Evolutionary conservation across 2,329 filamentous ascomycete species (phyloP), one percentile per base, ranked within the genome.

Genomic region (Colletotrichum tabaci): DNA sequence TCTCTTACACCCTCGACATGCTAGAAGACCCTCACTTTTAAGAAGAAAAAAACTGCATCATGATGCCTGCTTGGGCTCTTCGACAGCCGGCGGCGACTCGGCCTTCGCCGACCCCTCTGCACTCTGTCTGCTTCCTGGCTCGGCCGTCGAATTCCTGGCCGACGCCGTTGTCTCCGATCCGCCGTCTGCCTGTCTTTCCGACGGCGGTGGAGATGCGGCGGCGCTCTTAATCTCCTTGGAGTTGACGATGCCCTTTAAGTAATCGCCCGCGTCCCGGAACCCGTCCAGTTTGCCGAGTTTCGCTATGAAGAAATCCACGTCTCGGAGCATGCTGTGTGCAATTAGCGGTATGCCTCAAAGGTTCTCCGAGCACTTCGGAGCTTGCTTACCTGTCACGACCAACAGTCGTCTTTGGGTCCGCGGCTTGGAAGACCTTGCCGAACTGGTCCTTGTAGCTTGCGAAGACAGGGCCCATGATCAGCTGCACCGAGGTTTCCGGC

Each of bases 401-500:
- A 62, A 84, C 83, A 74, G 90, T 87, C 8, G 90, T 94, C 80
- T 88, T 90, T 26, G 94, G 86, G 38, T 86, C 84, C 26, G 92
- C 88, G 50, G 90, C 90, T 53, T 87, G 84, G 75, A 96, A 91
- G 13, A 92, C 92, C 74, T 88, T 89, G 21, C 92, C 91, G 80
- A 96, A 91, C 77, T 96, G 93, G 67, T 93, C 91, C 77, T 90
- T 91, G 80, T 98, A 98, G 79, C 90, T 94, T 47, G 88, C 86
- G 80, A 97, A 97, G 1, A 98, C 94, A 0, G 94, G 93, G 23
- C 87, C 84, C 93, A 98, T 97, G 77, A 98, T 97, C 83, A 94
- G 90, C 65, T 88, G 87, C 2, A 97, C 91, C 0, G 92, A 92
- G 66, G 88, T 87, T 74, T 96, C 93, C 0, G 93, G 92, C 30